These are phyloP conservation scores for Oropetium thomaeum DNA, from an alignment of 176 grass and related monocot species.

Conservation along the genomic window DNA sequence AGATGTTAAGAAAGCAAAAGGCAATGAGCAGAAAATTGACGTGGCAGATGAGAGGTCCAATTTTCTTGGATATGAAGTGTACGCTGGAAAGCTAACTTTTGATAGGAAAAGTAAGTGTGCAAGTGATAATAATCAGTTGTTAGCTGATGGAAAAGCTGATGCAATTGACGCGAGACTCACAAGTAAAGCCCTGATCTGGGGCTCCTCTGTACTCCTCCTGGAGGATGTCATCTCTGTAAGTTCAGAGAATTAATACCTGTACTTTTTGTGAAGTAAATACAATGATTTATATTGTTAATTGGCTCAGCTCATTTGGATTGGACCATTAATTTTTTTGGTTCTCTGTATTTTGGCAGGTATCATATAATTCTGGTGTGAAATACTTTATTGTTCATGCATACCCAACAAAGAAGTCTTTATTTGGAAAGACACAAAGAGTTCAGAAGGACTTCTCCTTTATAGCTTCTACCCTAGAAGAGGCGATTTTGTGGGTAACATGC, in stretches of 20 bases:
- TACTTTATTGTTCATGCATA: conserved; percentile 85
- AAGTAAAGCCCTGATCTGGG: conserved; percentile 94
- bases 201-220: conserved; percentile 66
- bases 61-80: conserved; percentile 86
- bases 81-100: conserved; percentile 66
- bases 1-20: conserved; percentile 50
- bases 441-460: conserved; percentile 82
- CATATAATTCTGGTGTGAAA: conserved; percentile 61
- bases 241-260: conserved; percentile 28
- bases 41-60: conserved; percentile 82
- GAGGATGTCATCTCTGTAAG: conserved; percentile 95
- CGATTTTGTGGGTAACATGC: conserved; percentile 71
- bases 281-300: conserved; percentile 22
- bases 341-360: conserved; percentile 56
- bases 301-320: background rate
- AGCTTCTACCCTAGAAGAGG: conserved; percentile 68
- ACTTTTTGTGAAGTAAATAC: too few species aligned
- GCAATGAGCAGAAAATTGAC: conserved; percentile 62
- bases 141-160: conserved; percentile 48
- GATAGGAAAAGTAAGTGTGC: conserved; percentile 63
- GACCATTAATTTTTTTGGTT: conserved; percentile 27
- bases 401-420: conserved; percentile 66
- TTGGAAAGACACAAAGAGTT: conserved; percentile 62
- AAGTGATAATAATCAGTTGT: conserved; percentile 42
- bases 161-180: conserved; percentile 69